phyloP scores from a whole-genome alignment of 495 filamentous ascomycete genomes.

The Hypoxylon intermedium region DNA sequence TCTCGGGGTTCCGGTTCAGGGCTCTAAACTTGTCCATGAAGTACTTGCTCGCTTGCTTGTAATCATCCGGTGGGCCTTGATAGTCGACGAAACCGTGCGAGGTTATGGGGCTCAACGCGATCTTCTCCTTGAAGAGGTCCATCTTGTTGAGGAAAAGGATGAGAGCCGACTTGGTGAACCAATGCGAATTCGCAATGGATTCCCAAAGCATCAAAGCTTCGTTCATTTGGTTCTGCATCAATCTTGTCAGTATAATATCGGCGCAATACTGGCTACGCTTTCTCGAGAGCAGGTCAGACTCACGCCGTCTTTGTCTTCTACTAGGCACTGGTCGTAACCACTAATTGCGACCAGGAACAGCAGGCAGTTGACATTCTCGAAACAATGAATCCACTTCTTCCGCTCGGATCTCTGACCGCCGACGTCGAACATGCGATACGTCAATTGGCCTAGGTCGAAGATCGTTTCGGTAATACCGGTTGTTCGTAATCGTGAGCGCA shows the following conservation, averaged over 20 bases:
- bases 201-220: constrained; percentile 98
- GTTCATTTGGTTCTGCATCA: constrained; percentile 96
- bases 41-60: constrained; percentile 74
- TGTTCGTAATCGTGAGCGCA: constrained; percentile 89
- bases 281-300: constrained; percentile 45
- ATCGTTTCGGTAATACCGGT: constrained; percentile 97
- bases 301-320: constrained; percentile 97
- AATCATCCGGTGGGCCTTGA: constrained; percentile 59
- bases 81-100: constrained; percentile 93
- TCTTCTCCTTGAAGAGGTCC: constrained; percentile 93
- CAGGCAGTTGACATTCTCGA: constrained; percentile 93
- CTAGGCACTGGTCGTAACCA: constrained; percentile 95
- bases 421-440: constrained; percentile 99
- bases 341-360: constrained; percentile 96
- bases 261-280: neutral
- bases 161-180: constrained; percentile 95
- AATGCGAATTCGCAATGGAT: constrained; percentile 94
- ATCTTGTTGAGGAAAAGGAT: constrained; percentile 99
- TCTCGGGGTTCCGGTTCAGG: constrained; percentile 81
- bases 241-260: constrained; percentile 28
- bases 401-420: constrained; percentile 96
- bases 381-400: constrained; percentile 99
- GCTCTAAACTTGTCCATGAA: constrained; percentile 90
- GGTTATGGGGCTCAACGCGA: constrained; percentile 78
- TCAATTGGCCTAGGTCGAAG: constrained; percentile 92